Conservation (phyloP, 768 basidiomycete genomes). For the Fistulinella prunicolor region DNA sequence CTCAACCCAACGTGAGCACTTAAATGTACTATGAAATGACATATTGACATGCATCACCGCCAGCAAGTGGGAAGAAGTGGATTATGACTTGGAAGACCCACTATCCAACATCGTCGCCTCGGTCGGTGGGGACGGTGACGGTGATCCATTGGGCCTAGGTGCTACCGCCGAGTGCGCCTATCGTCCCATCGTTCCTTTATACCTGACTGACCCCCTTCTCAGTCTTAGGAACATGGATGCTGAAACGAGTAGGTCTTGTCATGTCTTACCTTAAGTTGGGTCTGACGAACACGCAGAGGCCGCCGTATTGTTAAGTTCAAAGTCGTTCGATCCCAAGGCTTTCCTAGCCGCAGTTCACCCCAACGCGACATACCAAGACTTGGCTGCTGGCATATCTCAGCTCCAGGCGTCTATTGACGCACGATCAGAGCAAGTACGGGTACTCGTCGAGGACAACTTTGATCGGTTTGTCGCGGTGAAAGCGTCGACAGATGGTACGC, state of each 20-base stretch:
- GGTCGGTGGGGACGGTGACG: slow-evolving; percentile 55
- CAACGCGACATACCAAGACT: slow-evolving; percentile 91
- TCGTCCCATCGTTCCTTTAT: neutral
- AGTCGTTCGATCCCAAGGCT: slow-evolving; percentile 92
- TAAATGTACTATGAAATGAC: neutral
- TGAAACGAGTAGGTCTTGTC: slow-evolving; percentile 59
- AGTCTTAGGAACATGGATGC: slow-evolving; percentile 70
- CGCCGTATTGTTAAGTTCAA: slow-evolving; percentile 81
- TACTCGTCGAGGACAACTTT: slow-evolving; percentile 96
- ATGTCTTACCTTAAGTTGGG: slow-evolving; percentile 3
- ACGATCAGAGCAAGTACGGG: slow-evolving; percentile 89
- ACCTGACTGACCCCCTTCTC: neutral
- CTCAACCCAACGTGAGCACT: slow-evolving; percentile 68
- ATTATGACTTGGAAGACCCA: slow-evolving; percentile 79
- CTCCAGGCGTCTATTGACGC: slow-evolving; percentile 81
- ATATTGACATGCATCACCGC: slow-evolving; percentile 5
- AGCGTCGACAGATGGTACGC: slow-evolving; percentile 87
- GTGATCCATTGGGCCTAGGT: slow-evolving; percentile 80
- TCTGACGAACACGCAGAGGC: slow-evolving; percentile 50
- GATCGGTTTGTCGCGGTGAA: slow-evolving; percentile 98
- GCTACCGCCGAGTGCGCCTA: slow-evolving; percentile 51
- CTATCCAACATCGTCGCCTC: slow-evolving; percentile 67
- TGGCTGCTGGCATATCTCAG: slow-evolving; percentile 71
- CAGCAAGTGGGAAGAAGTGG: slow-evolving; percentile 88
- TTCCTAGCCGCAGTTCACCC: slow-evolving; percentile 92